Conservation (phyloP, 75 land plant species). For the Larix kaempferi region DNA sequence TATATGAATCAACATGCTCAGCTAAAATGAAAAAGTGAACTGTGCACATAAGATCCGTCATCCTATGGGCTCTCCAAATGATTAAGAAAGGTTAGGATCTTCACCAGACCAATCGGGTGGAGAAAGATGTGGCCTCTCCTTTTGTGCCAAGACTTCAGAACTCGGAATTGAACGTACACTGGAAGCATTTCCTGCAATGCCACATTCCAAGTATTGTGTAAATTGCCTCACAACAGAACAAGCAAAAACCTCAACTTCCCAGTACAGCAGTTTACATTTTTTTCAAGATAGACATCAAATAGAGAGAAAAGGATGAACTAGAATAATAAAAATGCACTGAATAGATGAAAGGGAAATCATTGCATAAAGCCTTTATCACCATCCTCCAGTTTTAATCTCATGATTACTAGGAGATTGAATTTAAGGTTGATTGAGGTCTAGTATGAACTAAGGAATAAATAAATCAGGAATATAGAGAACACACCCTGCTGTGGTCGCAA, state of each 20-base stretch:
- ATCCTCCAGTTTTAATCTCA: background rate
- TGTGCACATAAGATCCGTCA: background rate
- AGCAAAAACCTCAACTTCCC: background rate
- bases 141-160: constrained; percentile 7
- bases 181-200: constrained; percentile 10
- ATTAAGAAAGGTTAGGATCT: background rate
- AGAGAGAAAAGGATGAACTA: background rate
- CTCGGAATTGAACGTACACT: background rate
- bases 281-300: background rate
- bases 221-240: background rate
- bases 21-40: background rate
- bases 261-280: background rate
- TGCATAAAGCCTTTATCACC: background rate
- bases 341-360: background rate
- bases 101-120: constrained; percentile 9
- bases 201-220: background rate
- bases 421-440: background rate
- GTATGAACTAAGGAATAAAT: background rate
- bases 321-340: too few species aligned
- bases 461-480: background rate
- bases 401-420: background rate
- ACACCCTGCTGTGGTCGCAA: constrained; percentile 39
- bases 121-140: background rate
- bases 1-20: background rate
- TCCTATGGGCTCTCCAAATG: background rate